Evolutionary conservation across 495 filamentous ascomycete species (phyloP).

Genomic region (Penicillium ochrochloron): DNA sequence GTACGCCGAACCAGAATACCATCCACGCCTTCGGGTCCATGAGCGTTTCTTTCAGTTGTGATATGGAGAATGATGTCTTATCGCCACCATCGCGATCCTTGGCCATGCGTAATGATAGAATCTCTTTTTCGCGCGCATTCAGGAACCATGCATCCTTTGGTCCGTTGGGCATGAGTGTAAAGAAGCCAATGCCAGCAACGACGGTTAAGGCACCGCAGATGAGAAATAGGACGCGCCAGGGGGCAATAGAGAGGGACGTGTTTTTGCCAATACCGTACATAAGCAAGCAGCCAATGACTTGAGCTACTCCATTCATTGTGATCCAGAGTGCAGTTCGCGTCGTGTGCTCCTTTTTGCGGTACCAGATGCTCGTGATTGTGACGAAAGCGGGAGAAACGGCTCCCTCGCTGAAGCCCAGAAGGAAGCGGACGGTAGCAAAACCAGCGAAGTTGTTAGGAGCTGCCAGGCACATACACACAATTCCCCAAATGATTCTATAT

Average conservation of each 20-base stretch:
- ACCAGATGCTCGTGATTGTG: background rate
- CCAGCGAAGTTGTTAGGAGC: background rate
- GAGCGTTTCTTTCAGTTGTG: slow-evolving; percentile 60
- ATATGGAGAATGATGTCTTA: background rate
- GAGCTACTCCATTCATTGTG: slow-evolving; percentile 58
- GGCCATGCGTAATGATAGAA: background rate
- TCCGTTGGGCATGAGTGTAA: background rate
- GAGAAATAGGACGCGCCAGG: background rate
- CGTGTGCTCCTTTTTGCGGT: background rate
- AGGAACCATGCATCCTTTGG: background rate
- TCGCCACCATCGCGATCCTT: background rate
- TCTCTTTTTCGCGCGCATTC: background rate
- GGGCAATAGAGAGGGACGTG: slow-evolving; percentile 46
- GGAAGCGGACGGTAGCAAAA: background rate
- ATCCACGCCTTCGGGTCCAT: slow-evolving; percentile 64
- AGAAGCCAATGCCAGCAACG: background rate
- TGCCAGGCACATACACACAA: background rate
- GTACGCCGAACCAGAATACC: slow-evolving; percentile 59
- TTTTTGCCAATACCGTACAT: slow-evolving; percentile 61
- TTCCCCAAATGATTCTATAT: background rate
- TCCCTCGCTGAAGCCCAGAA: background rate
- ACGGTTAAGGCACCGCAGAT: background rate
- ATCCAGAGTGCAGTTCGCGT: slow-evolving; percentile 52
- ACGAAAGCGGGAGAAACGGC: background rate
- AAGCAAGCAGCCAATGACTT: slow-evolving; percentile 57